These are phyloP conservation scores for Cydonia oblonga DNA, from an alignment of 331 rosid genomes.

Conservation along the genomic window DNA sequence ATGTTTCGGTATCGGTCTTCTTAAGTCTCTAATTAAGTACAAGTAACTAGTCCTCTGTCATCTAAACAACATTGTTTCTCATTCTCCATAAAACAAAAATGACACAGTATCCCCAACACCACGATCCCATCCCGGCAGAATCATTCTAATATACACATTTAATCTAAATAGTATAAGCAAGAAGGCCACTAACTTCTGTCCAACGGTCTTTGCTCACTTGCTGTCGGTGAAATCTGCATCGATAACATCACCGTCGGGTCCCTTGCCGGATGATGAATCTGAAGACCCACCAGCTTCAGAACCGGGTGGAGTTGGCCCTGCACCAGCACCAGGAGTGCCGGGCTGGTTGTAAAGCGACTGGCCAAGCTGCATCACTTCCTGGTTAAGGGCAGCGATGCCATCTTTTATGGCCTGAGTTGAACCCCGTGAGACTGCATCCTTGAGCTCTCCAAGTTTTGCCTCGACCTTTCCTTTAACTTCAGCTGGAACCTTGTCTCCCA, in stretches of 20 bases:
- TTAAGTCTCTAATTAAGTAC: neutral
- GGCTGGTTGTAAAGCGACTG: slow-evolving; percentile 31
- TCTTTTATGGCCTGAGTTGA: slow-evolving; percentile 28
- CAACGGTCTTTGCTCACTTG: neutral
- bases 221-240: slow-evolving; percentile 28
- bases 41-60: neutral
- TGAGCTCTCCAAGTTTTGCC: slow-evolving; percentile 27
- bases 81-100: neutral
- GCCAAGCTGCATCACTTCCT: slow-evolving; percentile 32
- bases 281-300: slow-evolving; percentile 19
- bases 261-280: slow-evolving; percentile 21
- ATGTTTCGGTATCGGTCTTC: neutral
- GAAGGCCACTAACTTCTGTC: neutral
- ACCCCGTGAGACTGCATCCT: slow-evolving; percentile 18
- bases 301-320: slow-evolving; percentile 20
- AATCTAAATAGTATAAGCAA: neutral
- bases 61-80: neutral
- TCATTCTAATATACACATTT: neutral
- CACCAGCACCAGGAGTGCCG: slow-evolving; percentile 1
- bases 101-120: neutral
- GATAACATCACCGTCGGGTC: slow-evolving; percentile 24
- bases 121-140: neutral
- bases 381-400: slow-evolving; percentile 26
- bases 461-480: slow-evolving; percentile 27
- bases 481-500: slow-evolving; percentile 27